Percentiles rank a stretch among this genome's conserved stretches.
These are phyloP conservation scores for Kodamaea ohmeri DNA, from an alignment of 1,139 yeast genomes.

Conservation along the genomic window DNA sequence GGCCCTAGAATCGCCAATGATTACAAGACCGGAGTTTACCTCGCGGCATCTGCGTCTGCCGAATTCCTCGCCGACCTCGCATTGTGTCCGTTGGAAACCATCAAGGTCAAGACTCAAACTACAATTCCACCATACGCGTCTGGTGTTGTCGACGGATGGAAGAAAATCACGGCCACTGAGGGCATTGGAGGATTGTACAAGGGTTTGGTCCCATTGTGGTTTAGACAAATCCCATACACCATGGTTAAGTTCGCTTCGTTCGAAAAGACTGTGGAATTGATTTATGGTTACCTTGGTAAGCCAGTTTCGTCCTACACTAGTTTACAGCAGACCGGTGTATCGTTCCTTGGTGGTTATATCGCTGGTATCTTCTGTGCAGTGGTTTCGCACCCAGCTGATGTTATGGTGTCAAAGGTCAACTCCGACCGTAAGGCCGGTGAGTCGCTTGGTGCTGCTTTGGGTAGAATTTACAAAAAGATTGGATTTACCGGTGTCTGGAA, in stretches of 20 bases:
- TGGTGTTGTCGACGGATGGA: slow-evolving; percentile 63
- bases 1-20: slow-evolving; percentile 63
- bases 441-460: slow-evolving; percentile 61
- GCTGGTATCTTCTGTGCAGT: slow-evolving; percentile 96
- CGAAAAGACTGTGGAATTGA: slow-evolving; percentile 79
- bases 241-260: slow-evolving; percentile 95
- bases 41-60: slow-evolving; percentile 88
- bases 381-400: slow-evolving; percentile 96
- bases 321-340: slow-evolving; percentile 84
- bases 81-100: slow-evolving; percentile 90
- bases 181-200: slow-evolving; percentile 76
- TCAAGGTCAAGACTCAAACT: slow-evolving; percentile 90
- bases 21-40: slow-evolving; percentile 69
- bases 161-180: slow-evolving; percentile 61
- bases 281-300: slow-evolving; percentile 53
- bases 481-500: slow-evolving; percentile 93
- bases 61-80: slow-evolving; percentile 88
- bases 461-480: slow-evolving; percentile 72
- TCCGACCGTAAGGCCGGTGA: slow-evolving; percentile 69
- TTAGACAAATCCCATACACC: slow-evolving; percentile 93
- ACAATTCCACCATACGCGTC: slow-evolving; percentile 79
- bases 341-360: slow-evolving; percentile 90
- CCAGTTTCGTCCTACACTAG: slow-evolving; percentile 41
- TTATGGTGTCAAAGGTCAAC: slow-evolving; percentile 90
- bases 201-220: slow-evolving; percentile 89